A percentile compares a stretch with the other conserved stretches of the same genome.
Conservation (phyloP, 306 rosid genomes). For the Glycyrrhiza uralensis region DNA sequence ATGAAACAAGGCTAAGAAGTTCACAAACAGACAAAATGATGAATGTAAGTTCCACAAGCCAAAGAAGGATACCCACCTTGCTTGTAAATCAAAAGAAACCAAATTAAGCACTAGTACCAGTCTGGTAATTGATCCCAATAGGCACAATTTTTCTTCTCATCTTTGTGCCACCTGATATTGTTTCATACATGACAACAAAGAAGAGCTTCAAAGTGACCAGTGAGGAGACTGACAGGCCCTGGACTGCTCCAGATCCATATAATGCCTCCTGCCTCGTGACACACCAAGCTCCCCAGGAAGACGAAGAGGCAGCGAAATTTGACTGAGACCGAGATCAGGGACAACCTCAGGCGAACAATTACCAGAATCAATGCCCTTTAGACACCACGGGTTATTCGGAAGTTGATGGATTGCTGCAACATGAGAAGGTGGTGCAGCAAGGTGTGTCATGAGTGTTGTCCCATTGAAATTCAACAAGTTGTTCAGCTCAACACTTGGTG, state of each 20-base stretch:
- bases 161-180: background rate
- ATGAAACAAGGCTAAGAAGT: background rate
- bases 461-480: constrained; percentile 53
- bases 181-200: background rate
- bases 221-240: constrained; percentile 44
- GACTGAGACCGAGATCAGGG: constrained; percentile 71
- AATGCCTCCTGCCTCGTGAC: constrained; percentile 62
- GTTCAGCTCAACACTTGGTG: constrained; percentile 54
- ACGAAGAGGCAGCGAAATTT: constrained; percentile 47
- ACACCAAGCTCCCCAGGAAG: constrained; percentile 49
- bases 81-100: background rate
- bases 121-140: background rate
- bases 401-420: constrained; percentile 47
- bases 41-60: background rate
- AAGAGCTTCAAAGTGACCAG: constrained; percentile 60
- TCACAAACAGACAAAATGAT: constrained; percentile 7
- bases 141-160: background rate
- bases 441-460: constrained; percentile 49
- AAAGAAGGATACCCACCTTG: background rate
- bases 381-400: constrained; percentile 55
- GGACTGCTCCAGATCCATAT: constrained; percentile 56
- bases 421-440: constrained; percentile 40
- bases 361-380: constrained; percentile 55
- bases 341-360: constrained; percentile 42
- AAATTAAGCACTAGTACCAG: background rate